Conservation (phyloP, 1,284 basidiomycete genomes). For the Ceratobasidium sp. region DNA sequence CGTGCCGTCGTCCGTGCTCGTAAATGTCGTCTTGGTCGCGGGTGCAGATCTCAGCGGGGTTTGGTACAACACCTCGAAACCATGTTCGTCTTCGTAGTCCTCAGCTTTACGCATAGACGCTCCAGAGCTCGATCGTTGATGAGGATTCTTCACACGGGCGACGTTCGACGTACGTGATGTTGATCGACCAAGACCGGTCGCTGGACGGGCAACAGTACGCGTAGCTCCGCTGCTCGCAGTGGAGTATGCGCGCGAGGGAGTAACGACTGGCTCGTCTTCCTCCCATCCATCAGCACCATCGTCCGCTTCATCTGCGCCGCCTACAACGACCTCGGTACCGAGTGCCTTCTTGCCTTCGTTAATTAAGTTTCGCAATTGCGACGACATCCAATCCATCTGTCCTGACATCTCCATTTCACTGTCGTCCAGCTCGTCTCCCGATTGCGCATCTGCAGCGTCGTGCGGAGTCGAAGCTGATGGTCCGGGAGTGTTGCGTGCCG, state of each 20-base stretch:
- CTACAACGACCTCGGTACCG: constrained; percentile 45
- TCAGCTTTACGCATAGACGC: constrained; percentile 12
- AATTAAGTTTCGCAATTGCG: constrained; percentile 44
- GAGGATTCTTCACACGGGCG: not conserved
- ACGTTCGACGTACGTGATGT: constrained; percentile 18
- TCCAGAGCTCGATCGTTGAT: constrained; percentile 3
- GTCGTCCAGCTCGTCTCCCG: constrained; percentile 51
- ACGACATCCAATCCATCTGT: constrained; percentile 47
- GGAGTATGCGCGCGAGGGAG: constrained; percentile 13
- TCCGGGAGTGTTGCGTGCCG: constrained; percentile 42
- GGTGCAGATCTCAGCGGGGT: constrained; percentile 9
- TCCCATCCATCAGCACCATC: constrained; percentile 46
- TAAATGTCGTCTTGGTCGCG: constrained; percentile 4
- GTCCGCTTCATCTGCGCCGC: constrained; percentile 39
- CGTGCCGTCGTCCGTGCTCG: not conserved
- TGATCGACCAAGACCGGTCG: constrained; percentile 17
- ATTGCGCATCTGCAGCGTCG: not conserved
- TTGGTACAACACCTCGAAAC: constrained; percentile 28
- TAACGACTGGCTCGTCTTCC: constrained; percentile 35
- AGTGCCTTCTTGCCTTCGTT: constrained; percentile 46
- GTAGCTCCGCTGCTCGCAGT: not conserved
- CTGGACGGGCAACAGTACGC: not conserved
- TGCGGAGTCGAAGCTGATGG: constrained; percentile 7
- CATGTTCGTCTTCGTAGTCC: constrained; percentile 14
- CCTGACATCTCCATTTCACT: constrained; percentile 55